Evolutionary conservation across 306 rosid genomes (phyloP), one percentile per base, ranked within the genome.

Genomic region (Corylus americana): DNA sequence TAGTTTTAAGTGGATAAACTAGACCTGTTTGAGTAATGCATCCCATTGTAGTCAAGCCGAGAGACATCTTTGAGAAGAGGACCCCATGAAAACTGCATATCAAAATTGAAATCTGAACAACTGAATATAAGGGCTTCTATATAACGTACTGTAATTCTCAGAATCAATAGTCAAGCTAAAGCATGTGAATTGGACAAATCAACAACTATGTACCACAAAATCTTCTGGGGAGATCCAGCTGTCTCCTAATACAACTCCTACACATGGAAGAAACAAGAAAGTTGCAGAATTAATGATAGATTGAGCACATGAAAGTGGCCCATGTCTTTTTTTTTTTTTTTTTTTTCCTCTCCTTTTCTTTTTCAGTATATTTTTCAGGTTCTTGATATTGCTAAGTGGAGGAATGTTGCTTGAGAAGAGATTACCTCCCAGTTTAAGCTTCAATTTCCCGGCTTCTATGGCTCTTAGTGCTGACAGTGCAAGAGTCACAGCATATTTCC

Each of bases 161-260:
- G 25, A 13, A 14, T 61, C 12, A 61, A 13, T 53, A 11, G 14
- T 59, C 39, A 53, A 53, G 50, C 25, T 27, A n/a, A 63, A 79
- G 47, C 54, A 73, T 11, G 44, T 62, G 70, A 39, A 69, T 1
- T n/a, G 1, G 79, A n/a, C 4, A 49, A 55, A 62, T 75, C 45
- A 20, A 70, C 61, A 55, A 71, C 83, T 25, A 14, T 39, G 51
- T 68, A 91, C 98, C 81, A 90, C 96, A 87, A 72, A 95, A 86
- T 95, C 98, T 84, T 95, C 98, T 0, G 98, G 98, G 61, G 98
- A 95, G 79, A 95, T 95, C 98, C 98, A 95, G 77, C 91, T 87
- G 70, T 95, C 92, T 81, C 98, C 98, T 74, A 95, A 81, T 80
- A 88, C 96, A 83, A 95, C 98, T 77, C 98, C 98, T 94, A 58